Evolutionary conservation across 805 yeast species (phyloP).

Genomic region (Lipomyces yamanashiensis): DNA sequence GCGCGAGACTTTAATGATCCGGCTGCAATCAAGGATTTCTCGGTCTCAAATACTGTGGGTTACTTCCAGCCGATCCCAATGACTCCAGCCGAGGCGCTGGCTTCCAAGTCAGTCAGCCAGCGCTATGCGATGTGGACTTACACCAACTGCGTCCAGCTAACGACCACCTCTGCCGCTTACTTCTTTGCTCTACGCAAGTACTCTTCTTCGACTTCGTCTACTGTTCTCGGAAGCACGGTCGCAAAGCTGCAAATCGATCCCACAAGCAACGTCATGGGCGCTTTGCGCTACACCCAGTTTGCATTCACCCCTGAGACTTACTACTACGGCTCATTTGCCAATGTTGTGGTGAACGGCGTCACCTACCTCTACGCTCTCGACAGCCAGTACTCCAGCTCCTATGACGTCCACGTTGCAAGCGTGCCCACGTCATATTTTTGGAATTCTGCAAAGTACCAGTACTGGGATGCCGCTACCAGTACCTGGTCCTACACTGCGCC

Average conservation of each 20-base stretch:
- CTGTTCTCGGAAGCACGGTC: slow-evolving; percentile 26
- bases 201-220: background rate
- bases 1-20: slow-evolving; percentile 13
- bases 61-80: slow-evolving; percentile 27
- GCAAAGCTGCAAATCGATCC: slow-evolving; percentile 20
- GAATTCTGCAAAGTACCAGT: slow-evolving; percentile 13
- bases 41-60: slow-evolving; percentile 11
- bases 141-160: slow-evolving; percentile 28
- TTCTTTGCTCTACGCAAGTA: slow-evolving; percentile 21
- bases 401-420: slow-evolving; percentile 35
- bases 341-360: slow-evolving; percentile 27
- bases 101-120: background rate
- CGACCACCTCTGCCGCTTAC: slow-evolving; percentile 20
- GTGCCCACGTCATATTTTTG: slow-evolving; percentile 15
- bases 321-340: slow-evolving; percentile 33
- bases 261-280: slow-evolving; percentile 13
- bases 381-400: slow-evolving; percentile 13
- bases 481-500: slow-evolving; percentile 25
- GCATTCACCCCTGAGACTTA: slow-evolving; percentile 19
- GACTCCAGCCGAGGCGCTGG: slow-evolving; percentile 17
- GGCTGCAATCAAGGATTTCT: slow-evolving; percentile 6
- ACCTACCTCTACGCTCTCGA: slow-evolving; percentile 32
- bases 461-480: slow-evolving; percentile 24
- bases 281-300: slow-evolving; percentile 14
- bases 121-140: slow-evolving; percentile 33